Percentiles rank a stretch among this genome's conserved stretches.
These are phyloP conservation scores for Thalassiosira hispida DNA, from an alignment of 352 stramenopile genomes.

Conservation along the genomic window DNA sequence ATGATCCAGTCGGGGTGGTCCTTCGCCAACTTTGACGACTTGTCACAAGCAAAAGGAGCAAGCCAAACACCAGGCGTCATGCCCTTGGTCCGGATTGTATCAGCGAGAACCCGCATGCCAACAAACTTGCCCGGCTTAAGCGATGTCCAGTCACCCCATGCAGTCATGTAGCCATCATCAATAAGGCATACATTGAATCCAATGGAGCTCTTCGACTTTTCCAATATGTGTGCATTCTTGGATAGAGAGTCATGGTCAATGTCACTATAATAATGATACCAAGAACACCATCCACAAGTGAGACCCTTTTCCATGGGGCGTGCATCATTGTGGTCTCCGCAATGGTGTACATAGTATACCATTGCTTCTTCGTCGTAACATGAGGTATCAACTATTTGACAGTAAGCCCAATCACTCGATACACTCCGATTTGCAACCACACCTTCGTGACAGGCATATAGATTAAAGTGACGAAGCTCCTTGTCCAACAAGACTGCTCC, in stretches of 20 bases:
- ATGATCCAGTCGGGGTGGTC: constrained; percentile 88
- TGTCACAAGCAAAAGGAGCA: constrained; percentile 85
- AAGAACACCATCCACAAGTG: constrained; percentile 86
- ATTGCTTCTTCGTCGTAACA: constrained; percentile 84
- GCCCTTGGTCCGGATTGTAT: constrained; percentile 67
- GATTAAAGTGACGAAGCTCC: constrained; percentile 54
- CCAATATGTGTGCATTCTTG: constrained; percentile 74
- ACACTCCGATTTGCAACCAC: constrained; percentile 50
- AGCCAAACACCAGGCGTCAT: constrained; percentile 87
- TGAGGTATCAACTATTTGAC: constrained; percentile 70
- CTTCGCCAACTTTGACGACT: constrained; percentile 76
- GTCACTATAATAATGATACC: constrained; percentile 88
- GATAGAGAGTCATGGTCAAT: constrained; percentile 79
- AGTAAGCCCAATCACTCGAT: constrained; percentile 80
- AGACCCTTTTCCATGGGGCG: constrained; percentile 76
- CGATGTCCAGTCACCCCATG: constrained; percentile 86
- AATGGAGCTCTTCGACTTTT: constrained; percentile 66
- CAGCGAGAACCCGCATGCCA: constrained; percentile 76
- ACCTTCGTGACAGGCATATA: constrained; percentile 75
- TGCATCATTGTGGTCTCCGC: constrained; percentile 76
- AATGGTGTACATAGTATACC: constrained; percentile 80
- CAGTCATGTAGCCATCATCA: constrained; percentile 88
- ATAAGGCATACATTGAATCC: constrained; percentile 85
- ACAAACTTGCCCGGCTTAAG: constrained; percentile 82
- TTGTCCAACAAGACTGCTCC: constrained; percentile 72